Evolutionary conservation across 305 asterid species (phyloP), one percentile per base, ranked within the genome.

Genomic region (Striga hermonthica): DNA sequence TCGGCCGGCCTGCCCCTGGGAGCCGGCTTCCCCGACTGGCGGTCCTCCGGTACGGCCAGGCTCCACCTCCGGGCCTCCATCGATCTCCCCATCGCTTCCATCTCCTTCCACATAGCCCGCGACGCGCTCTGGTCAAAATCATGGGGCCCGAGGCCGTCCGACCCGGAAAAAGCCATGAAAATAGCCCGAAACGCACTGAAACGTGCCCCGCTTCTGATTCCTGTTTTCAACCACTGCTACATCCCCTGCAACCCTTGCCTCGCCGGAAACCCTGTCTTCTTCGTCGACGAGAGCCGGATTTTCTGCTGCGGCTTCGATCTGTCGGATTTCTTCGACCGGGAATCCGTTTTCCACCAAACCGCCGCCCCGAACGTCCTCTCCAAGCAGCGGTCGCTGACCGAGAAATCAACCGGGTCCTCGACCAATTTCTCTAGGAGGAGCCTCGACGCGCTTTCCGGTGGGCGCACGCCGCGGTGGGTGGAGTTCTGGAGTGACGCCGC

Each of bases 11-110:
- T 92, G 77, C 97, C 98, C 0, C 47, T 87, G 7, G 97, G 95
- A 0, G 85, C 95, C 1, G 95, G 98, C 0, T 92, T 92, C 58
- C 98, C 98, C 4, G 95, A 93, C 80, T 93, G 98, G 98, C 90
- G 96, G 10, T 75, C 95, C 0, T 40, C 91, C 37, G 95, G 98
- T 9, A 64, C 96, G 59, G 80, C 84, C 3, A 81, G 97, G 41
- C 87, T 78, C 13, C 96, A 84, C 54, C 95, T 92, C 65, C 94
- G 94, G 35, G 92, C 92, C 58, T 81, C 96, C 43, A 83, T 92
- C 37, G 94, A 87, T 31, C 83, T 92, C 4, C 98, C 98, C 28
- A 76, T 86, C 3, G 98, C 98, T 5, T 85, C 97, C 3, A 81
- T 87, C 54, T 88, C 57, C n/a, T 52, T 52, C 31, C 57, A 52